Evolutionary conservation across 176 grass and related monocot genomes (phyloP), one percentile per base, ranked within the genome.

Genomic region (Pontederia paniculata): DNA sequence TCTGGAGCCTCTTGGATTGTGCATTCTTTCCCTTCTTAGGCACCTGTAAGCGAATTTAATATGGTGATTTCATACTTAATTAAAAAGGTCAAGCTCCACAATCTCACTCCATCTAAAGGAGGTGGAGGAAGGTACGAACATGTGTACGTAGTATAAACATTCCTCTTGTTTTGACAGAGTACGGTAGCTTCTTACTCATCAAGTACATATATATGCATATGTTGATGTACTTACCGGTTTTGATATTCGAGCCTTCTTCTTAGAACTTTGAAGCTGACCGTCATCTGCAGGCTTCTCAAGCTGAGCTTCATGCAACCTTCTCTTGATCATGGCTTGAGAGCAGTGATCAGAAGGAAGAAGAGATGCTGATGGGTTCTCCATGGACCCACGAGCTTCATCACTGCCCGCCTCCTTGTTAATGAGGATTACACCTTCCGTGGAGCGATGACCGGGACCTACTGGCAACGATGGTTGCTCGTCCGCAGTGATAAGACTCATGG

Each of bases 11-110:
- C 48, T 47, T 89, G 65, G 65, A 68, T 45, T 28, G 42, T 18
- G 41, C 31, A 52, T 82, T 84, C 48, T 75, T 98, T 67, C 17
- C 20, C 70, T 69, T 88, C 60, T 73, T 88, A 25, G 59, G 54
- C 68, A 71, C 74, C 90, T 96, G 13, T 43, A n/a, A 18, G 17
- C 17, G 9, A 42, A n/a, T 42, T 15, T 10, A 42, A 23, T 18
- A 7, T 42, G 42, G 17, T 20, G 16, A 17, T n/a, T 42, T 41
- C 9, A 6, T 16, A 42, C 14, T 42, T 59, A 37, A 37, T 12
- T 23, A 9, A 11, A 55, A 56, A 6, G 19, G 12, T 22, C 13
- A 9, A 23, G 5, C 21, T 23, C 6, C 15, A 12, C 31, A 37
- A 58, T 5, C 16, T 15, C n/a, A n/a, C n/a, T n/a, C n/a, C n/a